phyloP scores from a whole-genome alignment of 31 red algal species.

The Endocladia muricata region DNA sequence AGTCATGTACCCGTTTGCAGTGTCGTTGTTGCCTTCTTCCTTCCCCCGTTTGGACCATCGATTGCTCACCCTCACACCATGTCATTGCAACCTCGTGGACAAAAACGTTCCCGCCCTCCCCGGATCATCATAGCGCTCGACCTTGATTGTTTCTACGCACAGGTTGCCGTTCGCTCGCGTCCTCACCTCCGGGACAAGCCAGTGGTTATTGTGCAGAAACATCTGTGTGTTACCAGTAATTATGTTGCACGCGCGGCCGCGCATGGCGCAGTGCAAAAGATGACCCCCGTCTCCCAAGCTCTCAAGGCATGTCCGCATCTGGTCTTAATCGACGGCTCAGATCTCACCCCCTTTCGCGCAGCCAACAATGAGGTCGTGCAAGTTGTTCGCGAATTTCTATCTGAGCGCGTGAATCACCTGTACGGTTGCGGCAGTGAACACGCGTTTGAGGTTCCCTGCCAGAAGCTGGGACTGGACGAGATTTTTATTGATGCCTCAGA shows the following conservation, averaged over 20 bases:
- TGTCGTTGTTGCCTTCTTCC: too few species aligned
- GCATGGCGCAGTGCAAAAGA: slow-evolving; percentile 68
- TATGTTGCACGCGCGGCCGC: slow-evolving; percentile 64
- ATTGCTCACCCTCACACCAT: too few species aligned
- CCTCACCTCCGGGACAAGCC: slow-evolving; percentile 60
- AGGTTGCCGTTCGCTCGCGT: slow-evolving; percentile 53
- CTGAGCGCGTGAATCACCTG: slow-evolving; percentile 2
- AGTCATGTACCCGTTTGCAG: too few species aligned
- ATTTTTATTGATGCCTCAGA: slow-evolving; percentile 77
- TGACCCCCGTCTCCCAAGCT: slow-evolving; percentile 72
- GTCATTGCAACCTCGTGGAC: too few species aligned
- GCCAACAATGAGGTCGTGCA: slow-evolving; percentile 40
- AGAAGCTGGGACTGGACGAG: slow-evolving; percentile 87
- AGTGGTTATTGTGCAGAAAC: slow-evolving; percentile 75
- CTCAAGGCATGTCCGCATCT: slow-evolving; percentile 66
- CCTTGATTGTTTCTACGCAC: slow-evolving; percentile 77
- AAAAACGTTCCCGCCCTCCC: too few species aligned
- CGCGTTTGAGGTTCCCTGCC: slow-evolving; percentile 15
- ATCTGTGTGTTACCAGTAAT: slow-evolving; percentile 86
- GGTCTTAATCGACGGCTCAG: slow-evolving; percentile 74
- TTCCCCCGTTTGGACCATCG: too few species aligned
- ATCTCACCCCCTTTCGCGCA: slow-evolving; percentile 74
- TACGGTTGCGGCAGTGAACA: background rate
- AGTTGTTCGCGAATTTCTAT: slow-evolving; percentile 36
- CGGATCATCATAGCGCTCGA: slow-evolving; percentile 65